Base-by-base conservation (phyloP, 768 basidiomycete genomes). In the Boletus subparvulus region DNA sequence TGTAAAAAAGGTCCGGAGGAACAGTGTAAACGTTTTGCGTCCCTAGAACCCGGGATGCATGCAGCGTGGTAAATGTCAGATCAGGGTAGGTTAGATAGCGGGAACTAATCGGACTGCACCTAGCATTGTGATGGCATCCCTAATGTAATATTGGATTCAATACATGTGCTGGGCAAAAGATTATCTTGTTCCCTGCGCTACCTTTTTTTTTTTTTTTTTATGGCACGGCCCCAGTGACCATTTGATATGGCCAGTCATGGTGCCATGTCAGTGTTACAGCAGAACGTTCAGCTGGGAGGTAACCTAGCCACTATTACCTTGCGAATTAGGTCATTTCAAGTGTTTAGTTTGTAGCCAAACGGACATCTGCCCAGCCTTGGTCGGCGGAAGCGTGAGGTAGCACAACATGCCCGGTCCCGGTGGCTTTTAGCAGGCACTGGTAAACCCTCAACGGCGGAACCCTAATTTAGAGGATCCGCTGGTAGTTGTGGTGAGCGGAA, bases 191-290 rank as follows among this genome's bases (percentile, higher is more conserved):
- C 36, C 39, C 16, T 32, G 37, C 28, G 28, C 19, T 21, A 21
- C 21, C 21, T 21, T 21, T 2, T 26, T 54, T 42, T 44, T 36
- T 43, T 19, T 24, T 28, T 28, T 28, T 28, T 28, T 1, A 28
- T 28, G 26, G 6, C 14, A 49, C 16, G 49, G 21, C 24, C 33
- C 42, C 32, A 26, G 12, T 37, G 39, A 26, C 50, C 35, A 26
- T 28, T 26, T 26, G 28, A 28, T 24, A 26, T 49, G 56, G 35
- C 55, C 2, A 17, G 26, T 28, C 26, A 28, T 10, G 35, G 19
- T 37, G 47, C n/a, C 45, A 43, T 49, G 56, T 36, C 47, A 58
- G 40, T 21, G 26, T 48, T 39, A 37, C 56, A 50, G 21, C 30
- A 37, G 32, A 32, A 11, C 32, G 32, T 32, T 32, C 32, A 32